These are phyloP conservation scores for Tillandsia fasciculata DNA, from an alignment of 176 grass and related monocot species.

Conservation along the genomic window DNA sequence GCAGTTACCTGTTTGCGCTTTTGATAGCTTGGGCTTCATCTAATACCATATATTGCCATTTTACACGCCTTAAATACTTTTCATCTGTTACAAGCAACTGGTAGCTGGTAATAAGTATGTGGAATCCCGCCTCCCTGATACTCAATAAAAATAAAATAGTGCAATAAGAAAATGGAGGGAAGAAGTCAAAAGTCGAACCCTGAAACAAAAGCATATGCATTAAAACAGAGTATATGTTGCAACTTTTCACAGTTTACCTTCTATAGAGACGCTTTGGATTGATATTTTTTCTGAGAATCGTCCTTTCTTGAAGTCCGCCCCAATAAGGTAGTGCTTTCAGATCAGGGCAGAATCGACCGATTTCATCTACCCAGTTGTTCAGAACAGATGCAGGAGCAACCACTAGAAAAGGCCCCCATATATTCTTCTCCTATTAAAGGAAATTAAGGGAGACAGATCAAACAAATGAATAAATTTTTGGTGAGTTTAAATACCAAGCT, in stretches of 20 bases:
- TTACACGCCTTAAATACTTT: conserved; percentile 86
- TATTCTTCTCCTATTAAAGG: conserved; percentile 82
- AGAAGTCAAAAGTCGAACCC: background rate
- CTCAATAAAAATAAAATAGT: conserved; percentile 19
- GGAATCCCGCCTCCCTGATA: conserved; percentile 80
- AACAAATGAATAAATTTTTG: background rate
- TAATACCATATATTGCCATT: conserved; percentile 99
- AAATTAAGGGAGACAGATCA: background rate
- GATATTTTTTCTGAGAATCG: conserved; percentile 86
- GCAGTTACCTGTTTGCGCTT: conserved; percentile 84
- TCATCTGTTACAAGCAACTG: conserved; percentile 97
- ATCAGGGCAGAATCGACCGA: conserved; percentile 92
- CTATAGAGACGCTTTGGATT: conserved; percentile 92
- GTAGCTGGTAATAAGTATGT: conserved; percentile 99
- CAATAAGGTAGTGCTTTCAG: conserved; percentile 97
- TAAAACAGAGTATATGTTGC: background rate
- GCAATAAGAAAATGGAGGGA: conserved; percentile 17
- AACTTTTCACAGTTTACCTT: conserved; percentile 29
- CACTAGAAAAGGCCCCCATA: conserved; percentile 99
- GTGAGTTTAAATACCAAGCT: background rate
- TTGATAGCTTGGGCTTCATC: conserved; percentile 99
- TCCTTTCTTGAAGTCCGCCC: conserved; percentile 63
- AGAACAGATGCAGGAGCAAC: conserved; percentile 98
- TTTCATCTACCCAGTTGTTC: conserved; percentile 99
- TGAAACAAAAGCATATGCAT: background rate